These are phyloP conservation scores for Trichomonas vaginalis DNA, from an alignment of 208 protist species.

Conservation along the genomic window DNA sequence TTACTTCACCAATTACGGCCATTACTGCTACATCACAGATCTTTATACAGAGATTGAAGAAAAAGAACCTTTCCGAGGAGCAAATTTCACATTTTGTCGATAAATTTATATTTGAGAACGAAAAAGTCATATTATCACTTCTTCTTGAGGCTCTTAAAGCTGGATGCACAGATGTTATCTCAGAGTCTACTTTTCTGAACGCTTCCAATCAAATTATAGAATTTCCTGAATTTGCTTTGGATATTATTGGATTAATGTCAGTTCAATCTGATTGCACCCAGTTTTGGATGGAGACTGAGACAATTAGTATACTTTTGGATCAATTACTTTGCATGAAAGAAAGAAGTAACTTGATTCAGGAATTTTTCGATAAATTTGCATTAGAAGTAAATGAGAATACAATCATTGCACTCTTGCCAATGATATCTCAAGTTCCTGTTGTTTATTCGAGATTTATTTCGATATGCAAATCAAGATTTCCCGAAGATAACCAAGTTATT, in stretches of 20 bases:
- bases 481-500: background rate
- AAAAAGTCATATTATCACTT: background rate
- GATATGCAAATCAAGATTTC: background rate
- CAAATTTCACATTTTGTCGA: background rate
- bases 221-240: background rate
- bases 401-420: background rate
- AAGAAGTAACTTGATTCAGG: background rate
- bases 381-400: background rate
- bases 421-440: background rate
- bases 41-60: background rate
- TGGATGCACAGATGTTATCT: background rate
- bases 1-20: background rate
- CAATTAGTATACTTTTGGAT: background rate
- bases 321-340: background rate
- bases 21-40: background rate
- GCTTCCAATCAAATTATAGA: background rate
- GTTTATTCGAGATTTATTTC: background rate
- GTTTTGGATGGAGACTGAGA: background rate
- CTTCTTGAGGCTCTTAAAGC: background rate
- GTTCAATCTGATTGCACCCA: background rate
- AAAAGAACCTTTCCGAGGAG: background rate
- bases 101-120: background rate
- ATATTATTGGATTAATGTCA: background rate
- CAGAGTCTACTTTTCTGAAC: background rate
- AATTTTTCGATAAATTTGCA: background rate